Conservation (phyloP, 805 yeast species). For the Pichia nanzhaoensis region DNA sequence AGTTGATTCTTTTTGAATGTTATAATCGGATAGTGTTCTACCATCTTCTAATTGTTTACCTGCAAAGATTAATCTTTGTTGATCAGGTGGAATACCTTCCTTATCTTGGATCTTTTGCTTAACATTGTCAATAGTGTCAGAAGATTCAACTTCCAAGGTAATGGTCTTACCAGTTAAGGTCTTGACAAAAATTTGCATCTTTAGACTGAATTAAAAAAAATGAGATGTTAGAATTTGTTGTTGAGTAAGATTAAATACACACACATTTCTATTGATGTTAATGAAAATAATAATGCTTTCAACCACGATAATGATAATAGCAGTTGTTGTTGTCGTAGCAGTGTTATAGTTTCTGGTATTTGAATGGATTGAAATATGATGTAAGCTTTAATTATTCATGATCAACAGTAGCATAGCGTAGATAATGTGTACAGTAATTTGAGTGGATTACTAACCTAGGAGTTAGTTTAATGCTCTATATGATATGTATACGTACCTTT, state of each 20-base stretch:
- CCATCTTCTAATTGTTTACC: slow-evolving; percentile 97
- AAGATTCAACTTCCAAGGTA: slow-evolving; percentile 78
- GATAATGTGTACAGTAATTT: neutral
- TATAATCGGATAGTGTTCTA: slow-evolving; percentile 89
- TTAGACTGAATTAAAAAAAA: slow-evolving; percentile 21
- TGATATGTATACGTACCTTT: too few relatives aligned
- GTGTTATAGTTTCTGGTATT: too few relatives aligned
- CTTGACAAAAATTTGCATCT: slow-evolving; percentile 96
- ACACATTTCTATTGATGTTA: too few relatives aligned
- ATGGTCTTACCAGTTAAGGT: slow-evolving; percentile 99
- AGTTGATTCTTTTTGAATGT: slow-evolving; percentile 87
- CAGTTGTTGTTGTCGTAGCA: too few relatives aligned
- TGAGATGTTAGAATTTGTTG: slow-evolving; percentile 12
- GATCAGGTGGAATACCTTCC: slow-evolving; percentile 97
- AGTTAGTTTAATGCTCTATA: too few relatives aligned
- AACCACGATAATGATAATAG: too few relatives aligned
- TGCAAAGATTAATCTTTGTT: slow-evolving; percentile 90
- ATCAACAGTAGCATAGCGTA: too few relatives aligned
- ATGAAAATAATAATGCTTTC: too few relatives aligned
- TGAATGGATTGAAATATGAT: too few relatives aligned
- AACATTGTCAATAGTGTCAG: slow-evolving; percentile 93
- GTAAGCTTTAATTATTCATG: too few relatives aligned
- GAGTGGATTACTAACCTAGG: too few relatives aligned
- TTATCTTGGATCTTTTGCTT: slow-evolving; percentile 93
- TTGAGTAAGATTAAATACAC: neutral